Evolutionary conservation across 257 asterid species (phyloP).

Genomic region (Gynochthodes officinalis): DNA sequence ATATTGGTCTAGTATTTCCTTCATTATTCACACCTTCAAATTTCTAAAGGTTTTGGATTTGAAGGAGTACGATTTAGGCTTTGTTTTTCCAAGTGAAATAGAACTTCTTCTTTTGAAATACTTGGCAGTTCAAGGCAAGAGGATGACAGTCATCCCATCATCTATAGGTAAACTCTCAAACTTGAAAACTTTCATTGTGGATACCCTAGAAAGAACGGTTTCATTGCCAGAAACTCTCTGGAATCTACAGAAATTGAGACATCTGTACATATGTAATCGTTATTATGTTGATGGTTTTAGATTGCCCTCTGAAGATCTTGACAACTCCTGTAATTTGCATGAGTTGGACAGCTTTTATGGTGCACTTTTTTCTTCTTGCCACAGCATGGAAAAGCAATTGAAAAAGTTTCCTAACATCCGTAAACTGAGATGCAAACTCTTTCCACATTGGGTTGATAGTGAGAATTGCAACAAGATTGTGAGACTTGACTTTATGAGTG

Average conservation of each 20-base stretch:
- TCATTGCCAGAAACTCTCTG: neutral
- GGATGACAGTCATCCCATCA: neutral
- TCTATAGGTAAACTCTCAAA: neutral
- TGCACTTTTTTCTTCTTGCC: no score
- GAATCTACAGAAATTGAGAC: neutral
- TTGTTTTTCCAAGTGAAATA: neutral
- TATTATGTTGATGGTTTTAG: neutral
- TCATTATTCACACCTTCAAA: neutral
- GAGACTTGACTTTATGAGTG: neutral
- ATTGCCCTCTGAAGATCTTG: neutral
- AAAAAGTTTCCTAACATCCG: neutral
- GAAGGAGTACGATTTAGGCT: neutral
- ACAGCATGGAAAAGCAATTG: neutral
- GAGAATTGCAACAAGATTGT: neutral
- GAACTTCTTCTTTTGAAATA: slow-evolving; percentile 2
- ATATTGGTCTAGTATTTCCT: neutral
- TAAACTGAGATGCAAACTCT: no score
- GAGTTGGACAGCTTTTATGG: neutral
- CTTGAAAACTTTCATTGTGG: neutral
- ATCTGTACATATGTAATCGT: neutral
- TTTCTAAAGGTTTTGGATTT: slow-evolving; percentile 8
- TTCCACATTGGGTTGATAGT: neutral
- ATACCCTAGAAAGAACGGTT: no score
- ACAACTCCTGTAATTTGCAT: neutral
- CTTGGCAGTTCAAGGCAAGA: neutral